Percentiles rank a stretch among this genome's conserved stretches.
Conservation (phyloP, 257 asterid species). For the Scutellaria baicalensis region DNA sequence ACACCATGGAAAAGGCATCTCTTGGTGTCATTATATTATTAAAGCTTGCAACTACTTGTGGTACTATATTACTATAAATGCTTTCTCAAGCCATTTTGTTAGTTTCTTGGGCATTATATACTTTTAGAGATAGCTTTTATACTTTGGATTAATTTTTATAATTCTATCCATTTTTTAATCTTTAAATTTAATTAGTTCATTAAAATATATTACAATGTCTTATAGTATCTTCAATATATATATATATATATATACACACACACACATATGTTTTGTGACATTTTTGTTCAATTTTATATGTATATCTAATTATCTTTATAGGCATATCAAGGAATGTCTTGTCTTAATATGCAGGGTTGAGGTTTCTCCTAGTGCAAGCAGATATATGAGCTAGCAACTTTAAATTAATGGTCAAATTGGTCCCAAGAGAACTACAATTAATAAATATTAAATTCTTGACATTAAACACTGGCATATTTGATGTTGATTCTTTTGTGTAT, state of each 20-base stretch:
- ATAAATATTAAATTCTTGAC: neutral
- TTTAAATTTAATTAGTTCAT: no score
- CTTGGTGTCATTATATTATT: slow-evolving; percentile 11
- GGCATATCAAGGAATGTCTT: neutral
- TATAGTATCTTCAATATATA: neutral
- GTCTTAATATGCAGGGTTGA: no score
- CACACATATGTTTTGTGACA: neutral
- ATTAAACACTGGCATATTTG: neutral
- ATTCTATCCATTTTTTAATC: neutral
- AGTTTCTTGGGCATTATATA: slow-evolving; percentile 1
- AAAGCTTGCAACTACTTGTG: slow-evolving; percentile 30
- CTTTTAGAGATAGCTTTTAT: slow-evolving; percentile 6
- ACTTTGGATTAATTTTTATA: neutral
- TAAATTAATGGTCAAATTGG: neutral
- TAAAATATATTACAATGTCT: no score
- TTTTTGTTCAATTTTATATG: neutral
- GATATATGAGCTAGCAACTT: neutral
- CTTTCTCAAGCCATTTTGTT: slow-evolving; percentile 6
- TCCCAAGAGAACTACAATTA: neutral
- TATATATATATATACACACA: no score
- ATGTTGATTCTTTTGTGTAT: neutral
- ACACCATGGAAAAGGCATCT: slow-evolving; percentile 15
- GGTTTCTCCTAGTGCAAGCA: neutral
- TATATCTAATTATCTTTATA: neutral
- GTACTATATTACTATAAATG: slow-evolving; percentile 29